Conservation (phyloP, 1,284 basidiomycete genomes). For the Sanghuangporus baumii region DNA sequence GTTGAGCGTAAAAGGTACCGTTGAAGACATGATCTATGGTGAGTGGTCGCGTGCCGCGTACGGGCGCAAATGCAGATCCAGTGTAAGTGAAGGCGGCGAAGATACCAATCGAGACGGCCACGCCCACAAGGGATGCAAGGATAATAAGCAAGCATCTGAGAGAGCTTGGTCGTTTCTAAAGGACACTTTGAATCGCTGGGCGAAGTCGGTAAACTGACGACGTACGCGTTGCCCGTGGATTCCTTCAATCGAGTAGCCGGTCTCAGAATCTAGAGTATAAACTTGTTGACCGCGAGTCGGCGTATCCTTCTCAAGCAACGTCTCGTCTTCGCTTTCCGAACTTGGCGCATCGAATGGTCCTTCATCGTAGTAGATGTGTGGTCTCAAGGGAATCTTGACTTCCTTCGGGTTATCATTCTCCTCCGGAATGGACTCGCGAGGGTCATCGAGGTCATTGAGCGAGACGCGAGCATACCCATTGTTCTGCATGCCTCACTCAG, state of each 20-base stretch:
- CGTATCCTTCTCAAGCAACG: constrained; percentile 36
- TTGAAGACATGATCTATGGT: constrained; percentile 89
- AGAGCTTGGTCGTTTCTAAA: constrained; percentile 39
- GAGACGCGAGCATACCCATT: constrained; percentile 2
- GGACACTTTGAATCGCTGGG: neutral
- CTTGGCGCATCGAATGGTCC: constrained; percentile 67
- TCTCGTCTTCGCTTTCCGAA: constrained; percentile 61
- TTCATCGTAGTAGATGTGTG: constrained; percentile 59
- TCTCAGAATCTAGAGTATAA: constrained; percentile 28
- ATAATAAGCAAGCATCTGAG: constrained; percentile 50
- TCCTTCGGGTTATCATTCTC: neutral
- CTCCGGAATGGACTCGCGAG: too few species aligned
- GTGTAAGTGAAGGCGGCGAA: constrained; percentile 67
- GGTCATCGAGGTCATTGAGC: neutral
- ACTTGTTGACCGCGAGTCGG: neutral
- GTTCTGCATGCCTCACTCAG: neutral
- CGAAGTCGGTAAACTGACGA: constrained; percentile 22
- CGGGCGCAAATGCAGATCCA: constrained; percentile 40
- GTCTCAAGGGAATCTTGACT: constrained; percentile 27
- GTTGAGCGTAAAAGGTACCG: constrained; percentile 65
- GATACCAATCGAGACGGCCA: constrained; percentile 60
- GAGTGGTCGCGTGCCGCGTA: constrained; percentile 58
- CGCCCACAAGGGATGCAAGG: constrained; percentile 46
- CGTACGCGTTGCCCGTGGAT: constrained; percentile 13
- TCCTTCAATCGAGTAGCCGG: neutral